Evolutionary conservation across 164 flowering plant genomes (phyloP), one percentile per base, ranked within the genome.

Genomic region (Umbellularia californica): DNA sequence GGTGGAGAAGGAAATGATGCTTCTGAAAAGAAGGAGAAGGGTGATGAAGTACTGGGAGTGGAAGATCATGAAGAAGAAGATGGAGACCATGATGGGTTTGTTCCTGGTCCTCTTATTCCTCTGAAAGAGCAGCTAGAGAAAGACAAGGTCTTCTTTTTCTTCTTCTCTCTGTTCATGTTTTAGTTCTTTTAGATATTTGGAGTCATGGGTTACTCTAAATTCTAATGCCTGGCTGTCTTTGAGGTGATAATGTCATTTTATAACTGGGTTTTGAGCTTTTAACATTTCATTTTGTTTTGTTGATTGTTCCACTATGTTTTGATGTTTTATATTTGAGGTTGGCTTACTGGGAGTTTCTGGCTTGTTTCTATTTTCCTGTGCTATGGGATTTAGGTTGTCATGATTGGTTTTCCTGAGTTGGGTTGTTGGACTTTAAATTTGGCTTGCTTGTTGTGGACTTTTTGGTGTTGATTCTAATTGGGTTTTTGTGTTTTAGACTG

Each of bases 71-170:
- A 78, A 50, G 81, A 77, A 0, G 81, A 75, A 62, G 78, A 76
- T 68, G 81, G 55, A 11, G 76, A 20, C 70, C 77, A 23, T 76
- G 78, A 68, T 74, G 83, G 75, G 58, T 86, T 81, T 81, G 82
- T 81, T 70, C 88, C 88, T 30, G 85, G 91, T 24, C 89, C 89
- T 70, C 71, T 86, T 60, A 25, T 88, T 72, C 79, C 89, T 73
- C 89, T 86, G 75, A 86, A 82, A 77, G 87, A 86, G 74, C 89
- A 86, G 81, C 76, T 88, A 50, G 90, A 88, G 77, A 83, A 83
- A 77, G 84, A 81, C 76, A 81, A 79, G 81, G 84, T 81, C 28
- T 69, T 70, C 24, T 74, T 30, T 73, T 9, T 67, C 55, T 23
- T n/a, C 20, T 28, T 47, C 30, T 6, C 27, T 27, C 19, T 68